Conservation (phyloP, 1,139 yeast species). For the Geotrichum candidum region DNA sequence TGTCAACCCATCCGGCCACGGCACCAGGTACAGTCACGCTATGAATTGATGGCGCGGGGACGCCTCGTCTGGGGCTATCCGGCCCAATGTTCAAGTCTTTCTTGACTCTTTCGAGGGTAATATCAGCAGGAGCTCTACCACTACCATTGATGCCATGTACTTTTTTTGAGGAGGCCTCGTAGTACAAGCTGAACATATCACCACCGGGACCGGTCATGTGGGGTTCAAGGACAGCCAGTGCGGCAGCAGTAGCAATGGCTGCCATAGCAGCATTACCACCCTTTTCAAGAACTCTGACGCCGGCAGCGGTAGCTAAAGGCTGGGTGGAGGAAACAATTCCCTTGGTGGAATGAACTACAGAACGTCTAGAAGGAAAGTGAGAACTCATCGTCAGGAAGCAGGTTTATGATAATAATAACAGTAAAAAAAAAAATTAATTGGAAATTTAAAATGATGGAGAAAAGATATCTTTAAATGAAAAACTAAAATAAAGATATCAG, state of each 20-base stretch:
- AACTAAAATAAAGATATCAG: not conserved
- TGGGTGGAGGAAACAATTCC: constrained; percentile 76
- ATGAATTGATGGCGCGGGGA: constrained; percentile 28
- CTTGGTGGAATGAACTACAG: constrained; percentile 68
- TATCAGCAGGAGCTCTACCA: constrained; percentile 57
- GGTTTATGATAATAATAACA: not conserved
- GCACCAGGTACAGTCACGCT: constrained; percentile 74
- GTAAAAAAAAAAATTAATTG: not conserved
- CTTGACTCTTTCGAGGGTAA: constrained; percentile 48
- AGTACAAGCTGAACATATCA: constrained; percentile 66
- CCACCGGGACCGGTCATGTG: constrained; percentile 80
- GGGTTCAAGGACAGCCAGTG: constrained; percentile 66
- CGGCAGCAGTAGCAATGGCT: constrained; percentile 74
- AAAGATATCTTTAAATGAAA: not conserved
- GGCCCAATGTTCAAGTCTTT: constrained; percentile 39
- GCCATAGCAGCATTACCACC: constrained; percentile 83
- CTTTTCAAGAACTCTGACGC: constrained; percentile 52
- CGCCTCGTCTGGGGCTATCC: constrained; percentile 5
- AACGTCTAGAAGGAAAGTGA: constrained; percentile 55
- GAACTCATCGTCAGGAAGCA: constrained; percentile 7
- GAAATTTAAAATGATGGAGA: not conserved
- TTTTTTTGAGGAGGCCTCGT: constrained; percentile 44
- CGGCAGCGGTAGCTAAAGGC: constrained; percentile 74
- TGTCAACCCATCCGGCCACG: constrained; percentile 71
- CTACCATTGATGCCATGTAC: constrained; percentile 72